Percentiles rank a stretch among this genome's conserved stretches.
Conservation (phyloP, 169 alveolate species). For the Plasmodium reichenowi region DNA sequence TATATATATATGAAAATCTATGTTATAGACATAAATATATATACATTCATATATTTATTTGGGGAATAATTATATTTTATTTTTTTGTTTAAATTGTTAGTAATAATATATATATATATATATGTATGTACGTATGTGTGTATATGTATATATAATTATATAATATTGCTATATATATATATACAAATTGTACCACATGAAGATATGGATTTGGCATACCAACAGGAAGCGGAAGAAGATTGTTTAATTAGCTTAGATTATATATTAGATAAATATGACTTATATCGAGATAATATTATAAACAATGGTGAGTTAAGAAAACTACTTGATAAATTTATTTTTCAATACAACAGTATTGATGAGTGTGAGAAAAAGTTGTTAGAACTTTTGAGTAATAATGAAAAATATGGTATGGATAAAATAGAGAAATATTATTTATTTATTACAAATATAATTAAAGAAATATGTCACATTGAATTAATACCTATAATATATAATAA, state of each 20-base stretch:
- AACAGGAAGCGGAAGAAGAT: slow-evolving; percentile 6
- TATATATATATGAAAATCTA: too few species aligned
- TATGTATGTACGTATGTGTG: too few species aligned
- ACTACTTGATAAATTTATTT: slow-evolving; percentile 28
- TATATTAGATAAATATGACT: slow-evolving; percentile 25
- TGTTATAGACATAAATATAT: too few species aligned
- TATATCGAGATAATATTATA: slow-evolving; percentile 8
- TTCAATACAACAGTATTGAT: slow-evolving; percentile 54
- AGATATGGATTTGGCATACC: slow-evolving; percentile 11
- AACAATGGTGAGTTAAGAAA: slow-evolving; percentile 27
- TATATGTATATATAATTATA: too few species aligned
- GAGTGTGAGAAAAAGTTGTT: slow-evolving; percentile 53
- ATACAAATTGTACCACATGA: slow-evolving; percentile 29
- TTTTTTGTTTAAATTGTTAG: too few species aligned
- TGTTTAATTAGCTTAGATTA: slow-evolving; percentile 24
- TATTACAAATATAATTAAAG: slow-evolving; percentile 53
- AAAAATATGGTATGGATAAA: slow-evolving; percentile 19
- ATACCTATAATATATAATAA: slow-evolving; percentile 59
- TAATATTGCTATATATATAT: neutral
- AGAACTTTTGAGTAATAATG: slow-evolving; percentile 26
- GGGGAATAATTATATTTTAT: too few species aligned
- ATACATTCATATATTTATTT: too few species aligned
- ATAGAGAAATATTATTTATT: slow-evolving; percentile 39
- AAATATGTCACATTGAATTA: slow-evolving; percentile 62
- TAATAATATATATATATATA: too few species aligned